Percentiles rank a stretch among this genome's conserved stretches.
phyloP scores from a whole-genome alignment of 768 basidiomycete genomes.

The Chiua virens region DNA sequence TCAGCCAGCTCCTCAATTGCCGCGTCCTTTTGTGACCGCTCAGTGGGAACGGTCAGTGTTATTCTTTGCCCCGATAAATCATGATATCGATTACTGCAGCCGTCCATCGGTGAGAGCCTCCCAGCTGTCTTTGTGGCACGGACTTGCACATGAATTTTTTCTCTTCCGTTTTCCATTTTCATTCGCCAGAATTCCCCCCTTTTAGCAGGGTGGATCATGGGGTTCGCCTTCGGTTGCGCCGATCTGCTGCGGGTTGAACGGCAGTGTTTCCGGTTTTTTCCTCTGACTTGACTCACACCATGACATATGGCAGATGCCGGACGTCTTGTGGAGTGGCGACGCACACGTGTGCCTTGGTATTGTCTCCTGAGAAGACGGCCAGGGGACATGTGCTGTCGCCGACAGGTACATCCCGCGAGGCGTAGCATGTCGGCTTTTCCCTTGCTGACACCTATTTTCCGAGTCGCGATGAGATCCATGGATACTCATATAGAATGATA shows the following conservation, averaged over 20 bases:
- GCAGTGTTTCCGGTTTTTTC: background rate
- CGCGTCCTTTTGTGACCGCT: too few relatives aligned
- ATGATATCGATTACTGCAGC: constrained; percentile 1
- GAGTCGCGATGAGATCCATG: background rate
- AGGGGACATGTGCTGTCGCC: background rate
- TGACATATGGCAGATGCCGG: background rate
- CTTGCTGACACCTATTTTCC: background rate
- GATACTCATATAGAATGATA: too few relatives aligned
- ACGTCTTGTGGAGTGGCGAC: background rate
- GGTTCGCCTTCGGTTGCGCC: background rate
- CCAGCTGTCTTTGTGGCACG: constrained; percentile 1
- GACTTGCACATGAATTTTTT: too few relatives aligned
- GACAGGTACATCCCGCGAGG: background rate
- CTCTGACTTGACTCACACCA: background rate
- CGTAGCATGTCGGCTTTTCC: constrained; percentile 4
- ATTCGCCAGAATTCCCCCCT: too few relatives aligned
- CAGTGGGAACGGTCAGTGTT: constrained; percentile 4
- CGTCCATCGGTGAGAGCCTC: constrained; percentile 2
- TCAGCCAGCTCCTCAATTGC: too few relatives aligned
- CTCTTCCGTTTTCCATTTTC: too few relatives aligned
- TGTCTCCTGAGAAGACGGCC: constrained; percentile 4
- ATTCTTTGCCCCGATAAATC: background rate
- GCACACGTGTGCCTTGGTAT: background rate
- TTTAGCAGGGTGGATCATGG: too few relatives aligned
- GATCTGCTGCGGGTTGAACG: background rate